These are phyloP conservation scores for Termitomyces eurrhizus DNA, from an alignment of 768 basidiomycete genomes.

Conservation along the genomic window DNA sequence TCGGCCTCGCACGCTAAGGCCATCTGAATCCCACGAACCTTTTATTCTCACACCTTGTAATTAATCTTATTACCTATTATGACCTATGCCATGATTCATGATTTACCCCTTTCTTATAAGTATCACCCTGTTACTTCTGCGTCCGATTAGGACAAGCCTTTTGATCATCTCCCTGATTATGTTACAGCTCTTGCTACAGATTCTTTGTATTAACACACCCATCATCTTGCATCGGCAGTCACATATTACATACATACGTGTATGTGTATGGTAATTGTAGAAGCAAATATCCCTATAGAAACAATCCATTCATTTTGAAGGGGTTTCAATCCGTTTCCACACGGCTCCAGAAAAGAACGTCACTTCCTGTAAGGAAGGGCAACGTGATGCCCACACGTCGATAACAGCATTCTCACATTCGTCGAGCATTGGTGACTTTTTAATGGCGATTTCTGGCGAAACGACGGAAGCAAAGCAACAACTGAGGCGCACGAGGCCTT, in stretches of 20 bases:
- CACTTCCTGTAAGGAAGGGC: constrained; percentile 23
- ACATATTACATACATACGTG: not conserved
- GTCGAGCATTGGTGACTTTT: constrained; percentile 1
- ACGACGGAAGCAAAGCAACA: constrained; percentile 17
- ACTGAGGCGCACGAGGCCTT: constrained; percentile 27
- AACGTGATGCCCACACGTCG: constrained; percentile 22
- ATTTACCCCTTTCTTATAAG: not conserved
- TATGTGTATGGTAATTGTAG: not conserved
- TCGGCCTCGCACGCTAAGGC: not conserved
- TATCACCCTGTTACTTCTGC: not conserved
- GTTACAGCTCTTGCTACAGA: not conserved
- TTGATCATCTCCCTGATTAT: not conserved
- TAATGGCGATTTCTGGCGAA: constrained; percentile 1
- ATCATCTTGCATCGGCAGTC: not conserved
- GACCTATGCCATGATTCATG: not conserved
- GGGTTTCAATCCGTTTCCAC: constrained; percentile 12
- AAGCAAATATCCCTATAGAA: not conserved
- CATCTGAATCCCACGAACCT: not conserved
- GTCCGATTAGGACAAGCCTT: not conserved
- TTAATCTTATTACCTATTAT: not conserved
- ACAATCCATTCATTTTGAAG: not conserved
- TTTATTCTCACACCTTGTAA: not conserved
- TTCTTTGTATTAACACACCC: not conserved
- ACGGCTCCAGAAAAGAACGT: constrained; percentile 25
- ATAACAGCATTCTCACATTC: constrained; percentile 17